These are phyloP conservation scores for Penicillium herquei DNA, from an alignment of 495 filamentous ascomycete genomes.

Conservation along the genomic window DNA sequence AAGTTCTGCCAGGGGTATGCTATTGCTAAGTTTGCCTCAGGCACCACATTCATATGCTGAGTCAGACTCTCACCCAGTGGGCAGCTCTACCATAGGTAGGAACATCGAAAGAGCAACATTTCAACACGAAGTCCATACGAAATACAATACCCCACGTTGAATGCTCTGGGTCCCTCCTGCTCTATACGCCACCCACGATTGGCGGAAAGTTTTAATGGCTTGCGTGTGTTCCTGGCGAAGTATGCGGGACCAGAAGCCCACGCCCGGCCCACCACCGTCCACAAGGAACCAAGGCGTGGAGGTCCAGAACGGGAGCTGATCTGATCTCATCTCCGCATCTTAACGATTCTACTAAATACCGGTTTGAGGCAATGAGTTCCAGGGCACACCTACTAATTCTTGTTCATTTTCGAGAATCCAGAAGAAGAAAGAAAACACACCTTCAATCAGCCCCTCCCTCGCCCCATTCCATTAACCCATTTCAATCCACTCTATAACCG, in stretches of 20 bases:
- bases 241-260: constrained; percentile 5
- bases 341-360: background rate
- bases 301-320: constrained; percentile 1
- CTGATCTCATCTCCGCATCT: background rate
- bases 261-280: constrained; percentile 1
- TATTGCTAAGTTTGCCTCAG: no score
- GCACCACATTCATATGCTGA: no score
- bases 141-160: background rate
- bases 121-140: no score
- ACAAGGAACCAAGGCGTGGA: background rate
- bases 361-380: background rate
- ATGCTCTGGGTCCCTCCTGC: background rate
- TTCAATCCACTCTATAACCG: background rate
- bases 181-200: constrained; percentile 3
- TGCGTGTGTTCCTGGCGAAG: constrained; percentile 14
- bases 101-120: no score
- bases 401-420: background rate
- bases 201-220: constrained; percentile 5
- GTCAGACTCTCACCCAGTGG: no score
- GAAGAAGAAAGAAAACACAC: background rate
- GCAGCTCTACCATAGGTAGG: no score
- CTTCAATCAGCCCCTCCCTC: background rate
- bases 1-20: no score
- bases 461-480: background rate
- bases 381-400: background rate